Base-by-base conservation (phyloP, 768 basidiomycete genomes). In the Xanthoconium purpureum region DNA sequence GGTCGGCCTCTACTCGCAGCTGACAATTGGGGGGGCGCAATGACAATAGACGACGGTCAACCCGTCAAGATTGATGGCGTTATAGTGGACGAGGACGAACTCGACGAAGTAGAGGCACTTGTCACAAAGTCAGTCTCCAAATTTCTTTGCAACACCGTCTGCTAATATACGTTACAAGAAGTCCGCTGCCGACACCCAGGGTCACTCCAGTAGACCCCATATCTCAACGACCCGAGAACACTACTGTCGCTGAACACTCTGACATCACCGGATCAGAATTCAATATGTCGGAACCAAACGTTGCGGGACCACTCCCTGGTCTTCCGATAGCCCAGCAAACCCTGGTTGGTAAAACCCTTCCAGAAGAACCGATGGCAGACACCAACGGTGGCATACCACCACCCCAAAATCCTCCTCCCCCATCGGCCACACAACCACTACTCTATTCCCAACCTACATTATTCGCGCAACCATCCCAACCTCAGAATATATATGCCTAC, bases 171-270 rank as follows among this genome's bases (percentile, higher is more conserved):
- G 50, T 60, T 47, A 64, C 67, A 80, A 84, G 80, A 81, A 83
- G 81, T 63, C 77, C 80, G 52, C 66, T 87, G 51, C 84, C 85
- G 33, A 87, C 85, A 5, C 85, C 85, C 17, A 76, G 85, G 29
- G 74, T 77, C 15, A 85, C 83, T 14, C 84, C 84, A 15, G 71
- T 76, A 13, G 75, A 75, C 38, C 55, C 62, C 18, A 35, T 58
- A 3, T 51, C 62, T n/a, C 66, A 60, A 18, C 53, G 43, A 44
- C 48, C 44, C n/a, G 47, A 47, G 28, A 52, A 46, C 24, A 48
- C 54, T 47, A 35, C 38, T 4, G 24, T 24, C 30, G 29, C 52
- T 29, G 50, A 50, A 54, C 57, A 29, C 32, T 38, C 33, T 3
- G 49, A 42, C 37, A 30, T 44, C 14, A 45, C 35, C 6, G 51